Evolutionary conservation across 1,284 basidiomycete species (phyloP).

Genomic region (Pascua guehoae): DNA sequence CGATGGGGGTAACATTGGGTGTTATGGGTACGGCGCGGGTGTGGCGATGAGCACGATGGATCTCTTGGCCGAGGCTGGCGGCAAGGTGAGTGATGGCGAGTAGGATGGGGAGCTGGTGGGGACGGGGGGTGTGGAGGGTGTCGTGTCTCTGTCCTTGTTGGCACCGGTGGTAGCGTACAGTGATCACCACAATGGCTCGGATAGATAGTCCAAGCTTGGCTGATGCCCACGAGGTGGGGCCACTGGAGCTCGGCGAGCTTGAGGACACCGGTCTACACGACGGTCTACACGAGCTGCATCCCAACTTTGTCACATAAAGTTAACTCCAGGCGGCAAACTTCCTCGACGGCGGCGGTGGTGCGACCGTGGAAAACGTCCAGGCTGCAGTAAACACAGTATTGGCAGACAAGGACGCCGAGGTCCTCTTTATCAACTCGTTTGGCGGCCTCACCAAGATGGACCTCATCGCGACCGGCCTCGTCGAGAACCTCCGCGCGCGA

Average conservation of each 20-base stretch:
- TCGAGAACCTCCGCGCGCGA: slow-evolving; percentile 5
- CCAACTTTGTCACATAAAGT: background rate
- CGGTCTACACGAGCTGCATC: no score
- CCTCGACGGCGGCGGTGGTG: slow-evolving; percentile 33
- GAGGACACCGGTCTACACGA: no score
- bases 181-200: no score
- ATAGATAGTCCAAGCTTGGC: no score
- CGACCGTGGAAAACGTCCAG: slow-evolving; percentile 24
- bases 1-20: slow-evolving; percentile 17
- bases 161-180: no score
- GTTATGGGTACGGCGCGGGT: slow-evolving; percentile 22
- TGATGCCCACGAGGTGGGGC: no score
- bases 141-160: background rate
- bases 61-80: slow-evolving; percentile 19
- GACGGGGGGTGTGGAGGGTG: no score
- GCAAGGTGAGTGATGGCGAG: slow-evolving; percentile 1
- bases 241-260: no score
- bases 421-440: slow-evolving; percentile 30
- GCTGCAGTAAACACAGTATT: slow-evolving; percentile 23
- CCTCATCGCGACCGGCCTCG: slow-evolving; percentile 19
- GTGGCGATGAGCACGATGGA: slow-evolving; percentile 29
- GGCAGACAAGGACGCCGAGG: slow-evolving; percentile 20
- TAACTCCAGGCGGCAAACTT: slow-evolving; percentile 23
- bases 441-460: slow-evolving; percentile 29
- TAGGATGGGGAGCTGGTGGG: background rate